Percentiles rank a stretch among this genome's conserved stretches.
Conservation (phyloP, 768 basidiomycete genomes). For the Chiua virens region DNA sequence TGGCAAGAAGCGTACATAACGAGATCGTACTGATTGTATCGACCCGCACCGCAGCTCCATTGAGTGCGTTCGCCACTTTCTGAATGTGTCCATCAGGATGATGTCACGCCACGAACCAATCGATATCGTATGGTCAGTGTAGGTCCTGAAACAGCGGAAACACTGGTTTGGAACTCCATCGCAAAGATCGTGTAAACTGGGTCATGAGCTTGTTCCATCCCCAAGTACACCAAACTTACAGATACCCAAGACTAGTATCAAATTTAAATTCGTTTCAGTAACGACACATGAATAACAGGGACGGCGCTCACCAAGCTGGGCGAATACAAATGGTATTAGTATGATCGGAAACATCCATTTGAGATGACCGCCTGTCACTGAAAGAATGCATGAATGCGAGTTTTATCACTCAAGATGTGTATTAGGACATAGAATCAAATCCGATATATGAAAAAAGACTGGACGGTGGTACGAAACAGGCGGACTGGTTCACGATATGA, state of each 20-base stretch:
- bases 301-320: slow-evolving; percentile 14
- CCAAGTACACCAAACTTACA: slow-evolving; percentile 11
- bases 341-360: slow-evolving; percentile 16
- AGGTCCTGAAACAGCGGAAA: slow-evolving; percentile 16
- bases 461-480: slow-evolving; percentile 19
- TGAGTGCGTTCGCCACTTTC: slow-evolving; percentile 13
- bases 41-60: slow-evolving; percentile 16
- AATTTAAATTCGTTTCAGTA: slow-evolving; percentile 4
- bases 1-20: slow-evolving; percentile 20
- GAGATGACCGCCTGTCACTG: slow-evolving; percentile 12
- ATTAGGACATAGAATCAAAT: slow-evolving; percentile 22
- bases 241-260: slow-evolving; percentile 11
- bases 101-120: neutral
- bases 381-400: neutral
- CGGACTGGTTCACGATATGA: slow-evolving; percentile 17
- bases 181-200: slow-evolving; percentile 17
- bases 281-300: neutral
- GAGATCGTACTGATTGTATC: slow-evolving; percentile 21
- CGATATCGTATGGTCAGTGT: slow-evolving; percentile 15
- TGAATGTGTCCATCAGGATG: slow-evolving; percentile 9
- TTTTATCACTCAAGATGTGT: neutral
- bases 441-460: slow-evolving; percentile 27
- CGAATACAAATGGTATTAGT: slow-evolving; percentile 17
- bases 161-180: slow-evolving; percentile 13
- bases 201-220: neutral